Evolutionary conservation across 148 eudicot genomes (phyloP), one percentile per base, ranked within the genome.

Genomic region (Oxyria digyna): DNA sequence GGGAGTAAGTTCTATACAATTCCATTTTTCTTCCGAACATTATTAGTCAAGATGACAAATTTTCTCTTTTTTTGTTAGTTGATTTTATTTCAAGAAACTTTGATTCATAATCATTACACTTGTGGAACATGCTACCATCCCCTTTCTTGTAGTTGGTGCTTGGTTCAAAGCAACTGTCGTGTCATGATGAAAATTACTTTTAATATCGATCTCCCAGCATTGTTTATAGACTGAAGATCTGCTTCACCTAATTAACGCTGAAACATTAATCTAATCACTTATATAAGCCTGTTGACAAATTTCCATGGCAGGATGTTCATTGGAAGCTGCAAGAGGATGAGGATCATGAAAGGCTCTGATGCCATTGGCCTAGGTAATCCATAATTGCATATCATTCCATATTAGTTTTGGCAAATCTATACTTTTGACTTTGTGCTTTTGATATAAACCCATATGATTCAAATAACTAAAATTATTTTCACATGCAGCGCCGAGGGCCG

Each of bases 1-100:
- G 91, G 91, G 86, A 87, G 91, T 87, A 80, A 78, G 91, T 46
- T 66, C 65, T 59, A n/a, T n/a, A n/a, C n/a, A n/a, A n/a, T n/a
- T n/a, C n/a, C n/a, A n/a, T n/a, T n/a, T n/a, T n/a, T n/a, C n/a
- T n/a, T n/a, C n/a, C n/a, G n/a, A n/a, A n/a, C n/a, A n/a, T n/a
- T n/a, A n/a, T n/a, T n/a, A n/a, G n/a, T n/a, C n/a, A n/a, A n/a
- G n/a, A n/a, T n/a, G n/a, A n/a, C n/a, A n/a, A n/a, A n/a, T n/a
- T n/a, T n/a, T n/a, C n/a, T n/a, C n/a, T n/a, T n/a, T n/a, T n/a
- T n/a, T n/a, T n/a, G n/a, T n/a, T n/a, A n/a, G n/a, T n/a, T n/a
- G n/a, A n/a, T n/a, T n/a, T n/a, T n/a, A n/a, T n/a, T n/a, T n/a
- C n/a, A n/a, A n/a, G n/a, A n/a, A n/a, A n/a, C n/a, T n/a, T n/a